Evolutionary conservation across 192 early-diverging fungal species (phyloP).

Genomic region (Backusella psychrophila): DNA sequence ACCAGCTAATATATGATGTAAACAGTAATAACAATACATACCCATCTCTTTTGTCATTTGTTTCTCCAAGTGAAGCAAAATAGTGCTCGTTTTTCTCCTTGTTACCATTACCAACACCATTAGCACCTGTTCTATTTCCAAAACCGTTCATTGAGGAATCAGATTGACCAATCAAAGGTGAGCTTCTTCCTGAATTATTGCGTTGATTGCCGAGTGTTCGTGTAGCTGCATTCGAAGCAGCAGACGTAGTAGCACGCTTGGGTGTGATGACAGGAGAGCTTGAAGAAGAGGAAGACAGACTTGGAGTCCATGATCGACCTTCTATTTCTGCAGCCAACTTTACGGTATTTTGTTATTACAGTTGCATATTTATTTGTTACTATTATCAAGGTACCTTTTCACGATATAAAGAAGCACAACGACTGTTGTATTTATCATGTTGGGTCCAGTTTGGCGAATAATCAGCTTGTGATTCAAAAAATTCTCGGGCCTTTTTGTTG

Average conservation of each 20-base stretch:
- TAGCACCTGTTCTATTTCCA: not conserved
- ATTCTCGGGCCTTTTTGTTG: constrained; percentile 80
- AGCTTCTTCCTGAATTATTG: not conserved
- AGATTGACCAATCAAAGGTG: not conserved
- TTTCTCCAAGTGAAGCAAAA: constrained; percentile 60
- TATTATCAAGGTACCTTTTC: constrained; percentile 66
- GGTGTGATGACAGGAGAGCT: constrained; percentile 21
- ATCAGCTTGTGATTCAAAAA: constrained; percentile 81
- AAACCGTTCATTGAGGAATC: not conserved
- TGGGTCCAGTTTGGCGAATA: constrained; percentile 73
- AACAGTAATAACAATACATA: constrained; percentile 12
- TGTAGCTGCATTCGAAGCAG: constrained; percentile 7
- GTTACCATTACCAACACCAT: constrained; percentile 37
- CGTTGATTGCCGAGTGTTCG: constrained; percentile 17
- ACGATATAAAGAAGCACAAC: constrained; percentile 83
- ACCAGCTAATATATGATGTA: not conserved
- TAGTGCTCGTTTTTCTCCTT: constrained; percentile 71
- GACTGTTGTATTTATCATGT: constrained; percentile 84
- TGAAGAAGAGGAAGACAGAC: not conserved
- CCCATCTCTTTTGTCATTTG: constrained; percentile 56
- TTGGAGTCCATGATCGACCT: constrained; percentile 56
- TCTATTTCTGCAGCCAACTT: constrained; percentile 58
- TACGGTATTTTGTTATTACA: not conserved
- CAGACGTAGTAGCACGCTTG: not conserved
- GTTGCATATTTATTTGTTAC: not conserved